phyloP scores from a whole-genome alignment of 2,329 filamentous ascomycete species.

The Madurella mycetomatis region DNA sequence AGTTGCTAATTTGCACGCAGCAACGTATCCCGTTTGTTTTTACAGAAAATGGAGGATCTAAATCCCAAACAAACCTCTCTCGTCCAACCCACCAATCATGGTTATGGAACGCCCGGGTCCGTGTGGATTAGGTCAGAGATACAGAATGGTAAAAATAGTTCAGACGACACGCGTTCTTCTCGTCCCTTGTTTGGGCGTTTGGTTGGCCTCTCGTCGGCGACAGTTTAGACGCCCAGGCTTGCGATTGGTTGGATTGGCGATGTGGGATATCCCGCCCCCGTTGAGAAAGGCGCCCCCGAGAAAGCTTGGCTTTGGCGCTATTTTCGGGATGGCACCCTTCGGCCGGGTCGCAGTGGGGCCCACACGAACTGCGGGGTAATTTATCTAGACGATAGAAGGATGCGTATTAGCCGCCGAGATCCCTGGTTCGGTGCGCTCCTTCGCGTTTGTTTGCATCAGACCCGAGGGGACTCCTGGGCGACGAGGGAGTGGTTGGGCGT shows the following conservation, averaged over 20 bases:
- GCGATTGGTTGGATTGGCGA: constrained; percentile 8
- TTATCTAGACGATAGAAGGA: neutral
- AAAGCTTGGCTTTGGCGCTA: neutral
- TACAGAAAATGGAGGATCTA: too few relatives aligned
- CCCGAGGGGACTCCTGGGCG: too few relatives aligned
- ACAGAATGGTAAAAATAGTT: neutral
- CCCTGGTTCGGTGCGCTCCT: neutral
- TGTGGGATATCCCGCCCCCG: neutral
- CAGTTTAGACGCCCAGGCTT: constrained; percentile 4
- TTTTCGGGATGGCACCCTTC: neutral
- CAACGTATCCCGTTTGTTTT: too few relatives aligned
- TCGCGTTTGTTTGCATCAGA: neutral
- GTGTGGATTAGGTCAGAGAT: neutral
- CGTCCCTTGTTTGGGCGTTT: neutral
- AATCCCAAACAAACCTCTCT: too few relatives aligned
- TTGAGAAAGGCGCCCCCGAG: neutral
- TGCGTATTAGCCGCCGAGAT: neutral
- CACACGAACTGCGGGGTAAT: neutral
- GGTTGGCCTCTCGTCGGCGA: neutral
- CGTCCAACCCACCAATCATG: neutral
- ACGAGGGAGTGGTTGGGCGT: neutral
- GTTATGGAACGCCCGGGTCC: neutral
- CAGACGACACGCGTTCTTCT: too few relatives aligned
- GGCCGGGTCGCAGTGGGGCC: too few relatives aligned
- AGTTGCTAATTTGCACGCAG: too few relatives aligned